Base-by-base conservation (phyloP, 2,329 filamentous ascomycete species). In the Fusarium sp. region DNA sequence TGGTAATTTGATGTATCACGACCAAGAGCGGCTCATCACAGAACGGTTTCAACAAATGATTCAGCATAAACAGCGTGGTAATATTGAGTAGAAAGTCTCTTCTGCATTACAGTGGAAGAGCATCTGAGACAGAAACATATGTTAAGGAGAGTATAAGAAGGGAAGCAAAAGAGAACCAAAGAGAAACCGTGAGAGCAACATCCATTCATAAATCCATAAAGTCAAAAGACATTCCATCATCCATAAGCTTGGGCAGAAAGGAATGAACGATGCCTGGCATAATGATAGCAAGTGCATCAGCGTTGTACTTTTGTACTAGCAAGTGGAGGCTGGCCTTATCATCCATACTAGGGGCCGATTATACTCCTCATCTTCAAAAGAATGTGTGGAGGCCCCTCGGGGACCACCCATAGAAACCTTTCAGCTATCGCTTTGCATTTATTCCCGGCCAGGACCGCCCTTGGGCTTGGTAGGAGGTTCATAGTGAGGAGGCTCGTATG, bases 131-230 rank as follows among this genome's bases (percentile, higher is more conserved):
- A 20, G 9, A 47, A 19, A 42, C 21, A 19, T 17, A 1, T 7
- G 11, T 30, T n/a, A 62, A 62, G 2, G 57, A 61, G 57, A 62
- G 49, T 39, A 12, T 10, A 8, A 17, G 30, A 62, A 52, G n/a
- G 19, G 10, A 53, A 48, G 38, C n/a, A 20, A 17, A 30, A 7
- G 5, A 3, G n/a, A 28, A 10, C 17, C 4, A 17, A 4, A 2
- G 8, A 9, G 15, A 42, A 42, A 5, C 32, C 20, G 12, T 5
- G 23, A 6, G 10, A 43, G 26, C 30, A 23, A 39, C n/a, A 36
- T 61, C 11, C 24, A 34, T 3, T 28, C 26, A 28, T 28, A 28
- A 28, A 28, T 28, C 19, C 12, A 6, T 23, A 8, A 20, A 30
- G 10, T 34, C 7, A 12, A n/a, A 15, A 39, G n/a, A 32, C 8